phyloP scores from a whole-genome alignment of 345 rosid genomes.

The Nephelium lappaceum region DNA sequence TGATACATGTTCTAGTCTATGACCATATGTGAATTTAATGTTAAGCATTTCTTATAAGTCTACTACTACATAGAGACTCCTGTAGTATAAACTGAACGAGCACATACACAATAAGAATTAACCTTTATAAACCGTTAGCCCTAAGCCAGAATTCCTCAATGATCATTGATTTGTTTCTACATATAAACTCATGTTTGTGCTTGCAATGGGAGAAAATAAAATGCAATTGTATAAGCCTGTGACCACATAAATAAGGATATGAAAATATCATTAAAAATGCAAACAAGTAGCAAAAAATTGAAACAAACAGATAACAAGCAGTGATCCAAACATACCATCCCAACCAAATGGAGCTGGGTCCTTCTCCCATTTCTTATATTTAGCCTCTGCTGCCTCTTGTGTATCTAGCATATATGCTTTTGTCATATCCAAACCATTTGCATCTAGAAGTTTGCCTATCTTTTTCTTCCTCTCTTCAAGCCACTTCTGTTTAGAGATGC shows the following conservation, averaged over 20 bases:
- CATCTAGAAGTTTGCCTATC: slow-evolving; percentile 86
- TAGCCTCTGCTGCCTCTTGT: slow-evolving; percentile 84
- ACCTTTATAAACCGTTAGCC: neutral
- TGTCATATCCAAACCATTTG: slow-evolving; percentile 88
- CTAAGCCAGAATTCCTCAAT: neutral
- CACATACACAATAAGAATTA: neutral
- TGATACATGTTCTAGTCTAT: neutral
- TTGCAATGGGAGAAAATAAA: neutral
- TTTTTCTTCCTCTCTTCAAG: slow-evolving; percentile 84
- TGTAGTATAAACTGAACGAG: neutral
- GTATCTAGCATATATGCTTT: slow-evolving; percentile 89
- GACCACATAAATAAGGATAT: neutral
- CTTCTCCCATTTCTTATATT: slow-evolving; percentile 96
- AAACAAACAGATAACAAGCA: neutral
- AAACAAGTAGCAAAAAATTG: neutral
- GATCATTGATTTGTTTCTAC: neutral
- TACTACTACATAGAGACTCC: neutral
- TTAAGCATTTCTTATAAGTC: neutral
- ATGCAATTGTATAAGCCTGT: neutral
- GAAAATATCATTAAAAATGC: neutral
- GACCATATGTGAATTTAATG: neutral
- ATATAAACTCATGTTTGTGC: neutral
- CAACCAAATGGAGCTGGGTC: slow-evolving; percentile 95
- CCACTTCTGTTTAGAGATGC: slow-evolving; percentile 95
- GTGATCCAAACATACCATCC: slow-evolving; percentile 66